Evolutionary conservation across 345 rosid genomes (phyloP).

Genomic region (Sapria himalayana): DNA sequence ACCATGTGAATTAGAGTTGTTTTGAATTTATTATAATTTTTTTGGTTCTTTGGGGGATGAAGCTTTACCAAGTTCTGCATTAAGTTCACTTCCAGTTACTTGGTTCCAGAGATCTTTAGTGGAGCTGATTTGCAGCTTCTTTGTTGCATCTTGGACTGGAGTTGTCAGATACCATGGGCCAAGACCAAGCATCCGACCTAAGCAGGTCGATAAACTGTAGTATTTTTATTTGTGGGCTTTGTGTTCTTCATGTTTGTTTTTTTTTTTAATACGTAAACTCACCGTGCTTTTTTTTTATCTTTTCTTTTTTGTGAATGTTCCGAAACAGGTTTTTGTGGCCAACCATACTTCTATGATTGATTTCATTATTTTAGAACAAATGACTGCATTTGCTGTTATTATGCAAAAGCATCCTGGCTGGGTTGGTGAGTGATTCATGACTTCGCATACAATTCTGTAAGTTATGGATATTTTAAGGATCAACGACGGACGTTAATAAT

Average conservation of each 20-base stretch:
- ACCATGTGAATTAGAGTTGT: no score
- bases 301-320: conserved; percentile 8
- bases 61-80: no score
- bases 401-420: conserved; percentile 99
- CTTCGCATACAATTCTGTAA: no score
- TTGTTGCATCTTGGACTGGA: conserved; percentile 98
- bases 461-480: no score
- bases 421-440: conserved; percentile 60
- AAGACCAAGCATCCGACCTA: conserved; percentile 83
- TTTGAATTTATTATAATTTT: no score
- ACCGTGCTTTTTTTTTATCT: neutral
- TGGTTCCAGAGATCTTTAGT: conserved; percentile 79
- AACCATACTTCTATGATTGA: conserved; percentile 99
- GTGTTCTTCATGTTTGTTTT: neutral
- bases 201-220: conserved; percentile 33
- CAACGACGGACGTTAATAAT: no score
- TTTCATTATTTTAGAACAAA: conserved; percentile 83
- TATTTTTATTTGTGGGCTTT: neutral
- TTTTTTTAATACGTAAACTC: conserved; percentile 3
- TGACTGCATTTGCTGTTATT: conserved; percentile 95
- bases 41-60: no score
- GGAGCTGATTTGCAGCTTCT: conserved; percentile 96
- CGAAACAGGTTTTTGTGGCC: conserved; percentile 80
- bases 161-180: conserved; percentile 96
- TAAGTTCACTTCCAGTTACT: no score